Base-by-base conservation (phyloP, 148 eudicot genomes). In the Dianthus caryophyllus region DNA sequence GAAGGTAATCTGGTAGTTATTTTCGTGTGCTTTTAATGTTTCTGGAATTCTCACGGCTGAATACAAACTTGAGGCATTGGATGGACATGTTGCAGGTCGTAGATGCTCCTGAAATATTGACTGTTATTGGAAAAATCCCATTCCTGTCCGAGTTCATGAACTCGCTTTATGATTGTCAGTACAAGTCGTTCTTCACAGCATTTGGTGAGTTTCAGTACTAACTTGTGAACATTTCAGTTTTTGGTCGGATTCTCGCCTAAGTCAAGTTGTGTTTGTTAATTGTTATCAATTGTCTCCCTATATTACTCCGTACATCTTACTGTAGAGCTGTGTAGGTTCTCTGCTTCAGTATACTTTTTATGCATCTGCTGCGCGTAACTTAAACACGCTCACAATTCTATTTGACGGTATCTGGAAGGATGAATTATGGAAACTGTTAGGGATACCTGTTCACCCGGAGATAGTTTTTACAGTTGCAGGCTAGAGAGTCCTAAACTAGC, bases 61-160 rank as follows among this genome's bases (percentile, higher is more conserved):
- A n/a, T 52, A 22, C 17, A 25, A 27, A 26, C 29, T 66, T 24
- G 20, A 15, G 49, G 25, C 56, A 24, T 27, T 27, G 10, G 41
- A 67, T 24, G 52, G 31, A 49, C 39, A 30, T 78, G 56, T 76
- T 68, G 71, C 89, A 94, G 97, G 98, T 94, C 33, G 97, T 94
- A 47, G 98, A 94, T 82, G 98, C 98, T 70, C 98, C 97, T n/a
- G 98, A 94, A 86, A 94, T 94, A 67, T 77, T 94, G 84, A 87
- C 98, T 2, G 98, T 94, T 48, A 90, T 90, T 66, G 97, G 89
- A 25, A 94, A 94, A 73, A 80, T 94, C 59, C 96, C 97, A 0
- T 73, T 73, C 76, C 72, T 94, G 56, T 81, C 97, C 0, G 99
- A 85, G 80, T 94, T 90, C 70, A 53, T 88, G 76, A 94, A 94